Evolutionary conservation across 1,284 basidiomycete species (phyloP), one percentile per base, ranked within the genome.

Genomic region (Cystobasidium sp.): DNA sequence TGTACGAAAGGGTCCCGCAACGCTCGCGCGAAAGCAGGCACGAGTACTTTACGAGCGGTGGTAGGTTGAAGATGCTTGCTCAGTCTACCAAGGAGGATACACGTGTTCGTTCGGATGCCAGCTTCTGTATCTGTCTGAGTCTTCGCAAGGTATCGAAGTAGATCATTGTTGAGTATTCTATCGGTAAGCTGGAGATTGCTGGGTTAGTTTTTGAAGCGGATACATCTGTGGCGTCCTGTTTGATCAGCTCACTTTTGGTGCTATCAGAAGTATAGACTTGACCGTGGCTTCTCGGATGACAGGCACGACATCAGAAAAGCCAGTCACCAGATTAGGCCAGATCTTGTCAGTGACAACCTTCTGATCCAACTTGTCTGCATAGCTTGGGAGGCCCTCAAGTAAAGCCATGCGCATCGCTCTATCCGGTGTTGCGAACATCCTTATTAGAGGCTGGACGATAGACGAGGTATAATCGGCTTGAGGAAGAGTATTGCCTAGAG

Each of bases 21-120:
- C 9, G 93, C 92, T 69, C 94, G 88, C 0, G 91, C 87, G 81
- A 99, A 99, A 0, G 97, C 97, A 0, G 96, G 94, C 0, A 98
- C 91, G 1, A 99, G 88, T 10, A 99, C 94, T 81, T 97, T 98
- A 77, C 90, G 89, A 81, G 95, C 94, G 6, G 96, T 98, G 78
- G 93, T 90, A 74, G 91, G 87, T 0, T 91, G 90, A 1, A 99
- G 85, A 2, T 88, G 88, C 0, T 93, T 93, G 0, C 92, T 93
- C 3, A 99, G 86, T 10, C 95, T 88, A 9, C 96, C 96, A 55
- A 99, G 89, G 4, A 99, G 88, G 78, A 99, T 97, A 80, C 94
- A 98, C 0, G 96, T 97, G 81, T 99, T 99, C 14, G 96, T 99
- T 53, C 97, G 88, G 79, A 99, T 97, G 0, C 94, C 95, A 0